Percentiles rank a stretch among this genome's conserved stretches.
Conservation (phyloP, 2,329 filamentous ascomycete species). For the Spiromastix sp. region DNA sequence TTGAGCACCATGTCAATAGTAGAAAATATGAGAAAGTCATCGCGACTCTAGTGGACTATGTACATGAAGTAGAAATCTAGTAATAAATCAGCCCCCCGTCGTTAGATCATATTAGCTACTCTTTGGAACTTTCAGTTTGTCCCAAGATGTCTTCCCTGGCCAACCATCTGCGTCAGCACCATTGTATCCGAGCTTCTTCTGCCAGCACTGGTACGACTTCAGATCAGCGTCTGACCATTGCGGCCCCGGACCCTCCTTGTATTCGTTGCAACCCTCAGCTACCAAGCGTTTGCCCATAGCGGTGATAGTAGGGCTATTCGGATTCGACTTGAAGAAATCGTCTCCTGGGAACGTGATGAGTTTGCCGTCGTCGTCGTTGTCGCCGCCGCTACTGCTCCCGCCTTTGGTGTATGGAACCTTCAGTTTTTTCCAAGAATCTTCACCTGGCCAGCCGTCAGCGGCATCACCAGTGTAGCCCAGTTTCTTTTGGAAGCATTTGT, state of each 20-base stretch:
- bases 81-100: too few species aligned
- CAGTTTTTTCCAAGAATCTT: conserved; percentile 3
- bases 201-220: conserved; percentile 5
- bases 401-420: too few species aligned
- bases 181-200: conserved; percentile 4
- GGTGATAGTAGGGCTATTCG: conserved; percentile 2
- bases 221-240: conserved; percentile 5
- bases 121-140: conserved; percentile 8
- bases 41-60: too few species aligned
- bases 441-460: conserved; percentile 7
- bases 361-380: background rate
- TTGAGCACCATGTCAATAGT: too few species aligned
- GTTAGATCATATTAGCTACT: too few species aligned
- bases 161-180: conserved; percentile 6
- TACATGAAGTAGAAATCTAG: too few species aligned
- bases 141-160: conserved; percentile 6
- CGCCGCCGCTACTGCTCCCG: too few species aligned
- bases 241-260: conserved; percentile 3
- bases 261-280: conserved; percentile 4
- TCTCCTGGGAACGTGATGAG: conserved; percentile 1
- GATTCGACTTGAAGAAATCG: conserved; percentile 1
- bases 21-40: too few species aligned
- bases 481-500: conserved; percentile 5
- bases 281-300: conserved; percentile 5
- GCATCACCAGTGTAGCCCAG: conserved; percentile 2